phyloP scores from a whole-genome alignment of 441 rosid genomes.

The Melianthus villosus region DNA sequence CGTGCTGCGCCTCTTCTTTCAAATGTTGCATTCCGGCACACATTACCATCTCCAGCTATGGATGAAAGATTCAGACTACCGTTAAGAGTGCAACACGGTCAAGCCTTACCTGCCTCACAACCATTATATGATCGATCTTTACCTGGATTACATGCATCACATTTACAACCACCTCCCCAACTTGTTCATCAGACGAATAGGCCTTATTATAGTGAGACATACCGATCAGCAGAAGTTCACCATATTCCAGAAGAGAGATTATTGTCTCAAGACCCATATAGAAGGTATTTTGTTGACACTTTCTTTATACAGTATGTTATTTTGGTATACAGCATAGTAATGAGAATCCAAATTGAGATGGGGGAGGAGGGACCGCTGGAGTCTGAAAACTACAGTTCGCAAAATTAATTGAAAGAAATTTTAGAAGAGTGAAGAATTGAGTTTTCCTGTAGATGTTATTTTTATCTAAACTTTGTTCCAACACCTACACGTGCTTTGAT shows the following conservation, averaged over 20 bases:
- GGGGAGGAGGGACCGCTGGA: too few species aligned
- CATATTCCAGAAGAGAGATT: constrained; percentile 12
- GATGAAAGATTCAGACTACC: constrained; percentile 5
- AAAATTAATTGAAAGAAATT: too few species aligned
- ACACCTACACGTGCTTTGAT: too few species aligned
- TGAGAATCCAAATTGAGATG: too few species aligned
- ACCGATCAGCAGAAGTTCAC: constrained; percentile 8
- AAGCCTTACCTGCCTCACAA: background rate
- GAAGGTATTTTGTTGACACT: constrained; percentile 8
- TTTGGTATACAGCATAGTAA: too few species aligned
- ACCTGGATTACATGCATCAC: constrained; percentile 2
- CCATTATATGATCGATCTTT: constrained; percentile 1
- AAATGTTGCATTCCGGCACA: constrained; percentile 1
- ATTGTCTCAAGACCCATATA: constrained; percentile 5
- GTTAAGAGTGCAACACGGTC: constrained; percentile 1
- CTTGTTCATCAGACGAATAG: constrained; percentile 4
- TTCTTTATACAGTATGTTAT: too few species aligned
- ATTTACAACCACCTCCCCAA: constrained; percentile 3
- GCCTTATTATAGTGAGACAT: constrained; percentile 1
- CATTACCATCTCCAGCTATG: constrained; percentile 2
- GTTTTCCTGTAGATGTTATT: too few species aligned
- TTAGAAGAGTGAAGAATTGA: too few species aligned
- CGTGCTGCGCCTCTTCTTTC: constrained; percentile 5
- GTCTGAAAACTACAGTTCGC: too few species aligned
- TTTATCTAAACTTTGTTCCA: too few species aligned